phyloP scores from a whole-genome alignment of 2,329 filamentous ascomycete species.

The Hypoxylon sp. region DNA sequence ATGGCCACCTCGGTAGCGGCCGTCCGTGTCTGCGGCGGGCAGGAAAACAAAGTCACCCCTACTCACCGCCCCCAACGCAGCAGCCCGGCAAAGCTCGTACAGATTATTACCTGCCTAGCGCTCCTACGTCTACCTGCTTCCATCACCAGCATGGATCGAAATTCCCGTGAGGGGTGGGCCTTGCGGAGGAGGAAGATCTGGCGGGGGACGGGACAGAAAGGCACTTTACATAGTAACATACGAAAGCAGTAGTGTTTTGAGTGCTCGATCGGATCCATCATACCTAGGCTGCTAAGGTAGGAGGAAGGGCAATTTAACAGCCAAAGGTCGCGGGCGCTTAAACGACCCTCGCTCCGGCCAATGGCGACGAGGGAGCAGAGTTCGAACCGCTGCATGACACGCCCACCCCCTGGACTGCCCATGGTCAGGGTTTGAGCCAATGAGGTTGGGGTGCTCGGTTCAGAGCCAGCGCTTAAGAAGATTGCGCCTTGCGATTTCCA shows the following conservation, averaged over 20 bases:
- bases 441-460: constrained; percentile 16
- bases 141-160: constrained; percentile 21
- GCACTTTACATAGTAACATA: constrained; percentile 7
- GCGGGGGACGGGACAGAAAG: constrained; percentile 6
- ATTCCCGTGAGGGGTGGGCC: constrained; percentile 17
- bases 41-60: constrained; percentile 6
- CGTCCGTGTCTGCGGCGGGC: constrained; percentile 36
- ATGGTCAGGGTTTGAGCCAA: constrained; percentile 32
- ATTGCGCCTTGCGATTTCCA: constrained; percentile 27
- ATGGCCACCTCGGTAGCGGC: constrained; percentile 40
- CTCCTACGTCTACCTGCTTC: background rate
- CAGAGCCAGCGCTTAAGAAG: constrained; percentile 39
- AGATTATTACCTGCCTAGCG: constrained; percentile 9
- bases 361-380: constrained; percentile 20
- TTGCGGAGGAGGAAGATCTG: constrained; percentile 12
- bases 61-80: constrained; percentile 27
- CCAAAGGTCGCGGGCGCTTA: constrained; percentile 48
- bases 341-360: constrained; percentile 32
- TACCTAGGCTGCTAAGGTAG: no score
- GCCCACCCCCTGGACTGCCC: constrained; percentile 30
- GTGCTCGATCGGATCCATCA: constrained; percentile 3
- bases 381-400: constrained; percentile 45
- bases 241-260: constrained; percentile 7
- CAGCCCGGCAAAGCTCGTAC: constrained; percentile 9
- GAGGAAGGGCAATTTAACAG: constrained; percentile 36